Conservation (phyloP, 2,329 filamentous ascomycete species). For the Colletotrichum sojae region DNA sequence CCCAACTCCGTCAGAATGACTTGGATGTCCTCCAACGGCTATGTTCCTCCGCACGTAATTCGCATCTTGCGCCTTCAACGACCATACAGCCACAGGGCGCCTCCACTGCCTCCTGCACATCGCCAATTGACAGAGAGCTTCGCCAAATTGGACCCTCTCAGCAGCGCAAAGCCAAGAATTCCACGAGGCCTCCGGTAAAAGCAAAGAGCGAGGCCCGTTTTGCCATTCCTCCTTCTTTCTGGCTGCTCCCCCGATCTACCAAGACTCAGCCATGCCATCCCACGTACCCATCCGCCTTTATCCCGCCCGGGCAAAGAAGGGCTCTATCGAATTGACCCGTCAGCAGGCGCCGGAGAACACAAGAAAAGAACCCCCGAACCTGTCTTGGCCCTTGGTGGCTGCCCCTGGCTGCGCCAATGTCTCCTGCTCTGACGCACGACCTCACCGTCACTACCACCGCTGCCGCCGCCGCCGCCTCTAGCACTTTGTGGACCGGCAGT, state of each 20-base stretch:
- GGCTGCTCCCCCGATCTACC: conserved; percentile 1
- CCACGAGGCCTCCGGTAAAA: conserved; percentile 34
- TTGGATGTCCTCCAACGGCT: neutral
- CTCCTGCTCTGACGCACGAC: conserved; percentile 29
- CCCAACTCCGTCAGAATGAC: conserved; percentile 12
- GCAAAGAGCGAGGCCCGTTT: conserved; percentile 1
- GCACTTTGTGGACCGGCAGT: too few relatives aligned
- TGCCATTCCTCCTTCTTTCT: neutral
- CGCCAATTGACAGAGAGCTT: conserved; percentile 7
- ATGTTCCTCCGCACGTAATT: neutral
- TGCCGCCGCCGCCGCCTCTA: neutral
- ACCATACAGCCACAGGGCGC: neutral
- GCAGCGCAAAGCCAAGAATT: conserved; percentile 33
- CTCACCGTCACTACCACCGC: conserved; percentile 16
- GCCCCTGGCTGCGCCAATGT: neutral
- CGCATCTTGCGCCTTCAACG: neutral
- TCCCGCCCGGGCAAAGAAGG: neutral
- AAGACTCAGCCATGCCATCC: conserved; percentile 19
- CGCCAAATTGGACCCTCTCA: neutral
- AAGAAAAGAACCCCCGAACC: conserved; percentile 9
- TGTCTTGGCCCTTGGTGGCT: conserved; percentile 26
- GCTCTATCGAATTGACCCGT: neutral
- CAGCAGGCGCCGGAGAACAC: neutral
- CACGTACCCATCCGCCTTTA: conserved; percentile 15
- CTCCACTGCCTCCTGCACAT: neutral